phyloP scores from a whole-genome alignment of 768 basidiomycete genomes.

The Baorangia bicolor region DNA sequence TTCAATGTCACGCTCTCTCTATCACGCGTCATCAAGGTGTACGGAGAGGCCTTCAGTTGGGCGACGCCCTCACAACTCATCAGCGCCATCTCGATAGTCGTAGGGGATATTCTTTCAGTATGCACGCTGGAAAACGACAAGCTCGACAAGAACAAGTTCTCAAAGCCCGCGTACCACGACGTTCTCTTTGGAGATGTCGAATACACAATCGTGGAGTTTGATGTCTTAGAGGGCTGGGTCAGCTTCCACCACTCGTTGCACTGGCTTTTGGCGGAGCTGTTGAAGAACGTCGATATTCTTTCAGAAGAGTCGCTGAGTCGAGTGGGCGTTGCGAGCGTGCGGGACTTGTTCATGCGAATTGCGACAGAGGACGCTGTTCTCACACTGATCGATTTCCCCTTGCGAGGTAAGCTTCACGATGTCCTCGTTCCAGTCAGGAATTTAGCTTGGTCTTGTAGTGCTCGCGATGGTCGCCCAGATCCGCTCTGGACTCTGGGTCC shows the following conservation, averaged over 20 bases:
- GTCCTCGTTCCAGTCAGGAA: not conserved
- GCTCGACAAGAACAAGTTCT: constrained; percentile 66
- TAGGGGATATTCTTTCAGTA: constrained; percentile 69
- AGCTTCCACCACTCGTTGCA: constrained; percentile 93
- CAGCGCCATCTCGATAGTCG: constrained; percentile 63
- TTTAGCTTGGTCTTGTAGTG: constrained; percentile 43
- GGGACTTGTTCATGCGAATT: constrained; percentile 59
- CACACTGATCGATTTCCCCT: constrained; percentile 81
- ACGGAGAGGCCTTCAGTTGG: constrained; percentile 78
- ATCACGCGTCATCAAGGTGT: constrained; percentile 83
- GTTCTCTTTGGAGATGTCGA: constrained; percentile 60
- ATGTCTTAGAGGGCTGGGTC: constrained; percentile 78
- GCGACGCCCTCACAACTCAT: constrained; percentile 59
- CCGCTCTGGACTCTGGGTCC: constrained; percentile 93
- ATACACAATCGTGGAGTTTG: constrained; percentile 72
- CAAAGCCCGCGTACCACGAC: constrained; percentile 59
- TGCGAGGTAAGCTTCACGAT: constrained; percentile 62
- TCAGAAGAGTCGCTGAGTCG: constrained; percentile 51
- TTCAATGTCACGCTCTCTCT: constrained; percentile 94
- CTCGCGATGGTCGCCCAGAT: constrained; percentile 93
- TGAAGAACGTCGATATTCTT: constrained; percentile 78
- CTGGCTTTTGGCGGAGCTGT: constrained; percentile 86
- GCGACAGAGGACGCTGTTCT: constrained; percentile 69
- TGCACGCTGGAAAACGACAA: constrained; percentile 67
- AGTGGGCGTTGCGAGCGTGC: constrained; percentile 52